Percentiles rank a stretch among this genome's conserved stretches.
Conservation (phyloP, 2,329 filamentous ascomycete genomes). For the Xylariaceae sp. region DNA sequence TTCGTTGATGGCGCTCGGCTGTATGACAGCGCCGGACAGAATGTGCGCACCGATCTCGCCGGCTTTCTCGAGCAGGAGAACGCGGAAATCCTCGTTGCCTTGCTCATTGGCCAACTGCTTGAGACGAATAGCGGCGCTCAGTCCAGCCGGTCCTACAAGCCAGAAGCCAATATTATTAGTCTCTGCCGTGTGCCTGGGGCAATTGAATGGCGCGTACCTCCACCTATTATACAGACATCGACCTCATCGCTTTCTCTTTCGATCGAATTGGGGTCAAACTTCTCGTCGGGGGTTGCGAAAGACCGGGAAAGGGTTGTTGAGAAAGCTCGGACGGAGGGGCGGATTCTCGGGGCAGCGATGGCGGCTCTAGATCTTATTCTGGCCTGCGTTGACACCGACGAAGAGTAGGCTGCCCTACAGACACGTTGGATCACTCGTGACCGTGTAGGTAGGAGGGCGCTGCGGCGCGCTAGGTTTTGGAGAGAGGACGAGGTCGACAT, state of each 20-base stretch:
- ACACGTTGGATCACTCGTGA: conserved; percentile 16
- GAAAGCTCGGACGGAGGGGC: conserved; percentile 29
- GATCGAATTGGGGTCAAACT: conserved; percentile 60
- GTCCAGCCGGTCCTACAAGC: conserved; percentile 73
- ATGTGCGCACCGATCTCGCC: conserved; percentile 94
- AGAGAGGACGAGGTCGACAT: conserved; percentile 29
- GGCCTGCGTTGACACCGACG: conserved; percentile 8
- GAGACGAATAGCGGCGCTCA: conserved; percentile 86
- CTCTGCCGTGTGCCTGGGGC: background rate
- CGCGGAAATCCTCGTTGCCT: conserved; percentile 92
- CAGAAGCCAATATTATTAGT: background rate
- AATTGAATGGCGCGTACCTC: conserved; percentile 45
- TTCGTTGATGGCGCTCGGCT: conserved; percentile 83
- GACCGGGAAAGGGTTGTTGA: conserved; percentile 30
- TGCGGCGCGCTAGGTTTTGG: conserved; percentile 24
- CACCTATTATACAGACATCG: conserved; percentile 94
- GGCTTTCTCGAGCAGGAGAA: conserved; percentile 89
- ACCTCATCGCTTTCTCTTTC: conserved; percentile 91
- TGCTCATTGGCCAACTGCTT: conserved; percentile 94
- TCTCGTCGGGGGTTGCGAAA: conserved; percentile 39
- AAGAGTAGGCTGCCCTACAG: conserved; percentile 22
- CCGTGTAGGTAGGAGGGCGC: conserved; percentile 19
- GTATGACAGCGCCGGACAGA: conserved; percentile 89
- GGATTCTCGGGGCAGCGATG: conserved; percentile 11
- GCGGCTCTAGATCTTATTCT: conserved; percentile 16